Conservation (phyloP, 208 protist species). For the Herpetomonas muscarum region DNA sequence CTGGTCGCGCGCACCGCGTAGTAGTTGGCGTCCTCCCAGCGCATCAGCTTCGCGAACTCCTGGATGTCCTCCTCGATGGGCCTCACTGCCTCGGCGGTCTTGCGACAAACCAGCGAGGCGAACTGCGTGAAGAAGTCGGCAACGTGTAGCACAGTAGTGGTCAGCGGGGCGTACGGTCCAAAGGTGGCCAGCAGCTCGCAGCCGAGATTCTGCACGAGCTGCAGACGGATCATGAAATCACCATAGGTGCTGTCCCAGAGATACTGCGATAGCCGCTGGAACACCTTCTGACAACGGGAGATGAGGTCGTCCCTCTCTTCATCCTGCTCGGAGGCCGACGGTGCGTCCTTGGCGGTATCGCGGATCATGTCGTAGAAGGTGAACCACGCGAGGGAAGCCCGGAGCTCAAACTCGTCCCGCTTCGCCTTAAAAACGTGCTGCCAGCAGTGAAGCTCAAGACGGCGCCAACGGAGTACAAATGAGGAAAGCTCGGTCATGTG, state of each 20-base stretch:
- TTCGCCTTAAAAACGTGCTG: conserved; percentile 83
- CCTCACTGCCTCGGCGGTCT: conserved; percentile 32
- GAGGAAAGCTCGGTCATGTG: conserved; percentile 87
- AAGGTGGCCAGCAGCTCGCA: conserved; percentile 52
- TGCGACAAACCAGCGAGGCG: conserved; percentile 32
- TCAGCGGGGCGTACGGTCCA: conserved; percentile 36
- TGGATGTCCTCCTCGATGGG: conserved; percentile 87
- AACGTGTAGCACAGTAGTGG: conserved; percentile 76
- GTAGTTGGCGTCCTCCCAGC: conserved; percentile 94
- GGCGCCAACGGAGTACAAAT: conserved; percentile 96
- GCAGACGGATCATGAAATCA: conserved; percentile 70
- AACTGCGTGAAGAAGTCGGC: conserved; percentile 86
- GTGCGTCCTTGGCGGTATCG: conserved; percentile 6
- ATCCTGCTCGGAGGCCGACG: background rate
- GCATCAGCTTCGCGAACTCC: conserved; percentile 87
- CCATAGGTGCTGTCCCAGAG: conserved; percentile 80
- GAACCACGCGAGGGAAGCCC: conserved; percentile 73
- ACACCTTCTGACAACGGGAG: conserved; percentile 38
- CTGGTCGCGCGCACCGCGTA: conserved; percentile 92
- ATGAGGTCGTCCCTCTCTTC: conserved; percentile 8
- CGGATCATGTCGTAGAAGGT: conserved; percentile 65
- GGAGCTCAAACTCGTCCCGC: conserved; percentile 63
- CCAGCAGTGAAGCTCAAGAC: conserved; percentile 96
- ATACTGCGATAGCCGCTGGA: conserved; percentile 61
- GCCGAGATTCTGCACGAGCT: conserved; percentile 56